These are phyloP conservation scores for Fusarium subglutinans DNA, from an alignment of 2,329 filamentous ascomycete genomes.

Conservation along the genomic window DNA sequence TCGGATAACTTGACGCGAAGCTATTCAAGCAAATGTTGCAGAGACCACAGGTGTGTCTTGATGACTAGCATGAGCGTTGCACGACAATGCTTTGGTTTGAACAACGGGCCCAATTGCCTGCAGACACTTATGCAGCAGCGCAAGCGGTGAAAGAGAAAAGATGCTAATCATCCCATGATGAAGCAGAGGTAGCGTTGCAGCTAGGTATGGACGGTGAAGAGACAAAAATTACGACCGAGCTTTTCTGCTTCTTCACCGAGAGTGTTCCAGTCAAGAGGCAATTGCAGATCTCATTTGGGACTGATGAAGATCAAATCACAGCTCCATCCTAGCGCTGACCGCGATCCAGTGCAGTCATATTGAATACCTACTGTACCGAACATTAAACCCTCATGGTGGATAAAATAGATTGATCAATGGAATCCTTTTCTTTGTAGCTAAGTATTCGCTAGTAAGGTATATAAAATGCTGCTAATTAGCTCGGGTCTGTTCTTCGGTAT, in stretches of 20 bases:
- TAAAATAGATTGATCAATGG: constrained; percentile 19
- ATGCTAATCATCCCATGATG: constrained; percentile 18
- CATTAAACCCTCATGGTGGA: constrained; percentile 20
- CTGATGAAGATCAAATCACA: constrained; percentile 24
- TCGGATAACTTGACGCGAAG: constrained; percentile 14
- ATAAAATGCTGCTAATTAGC: neutral
- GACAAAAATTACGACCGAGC: neutral
- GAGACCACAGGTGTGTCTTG: constrained; percentile 32
- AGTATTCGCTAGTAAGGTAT: constrained; percentile 1
- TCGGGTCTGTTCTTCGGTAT: neutral
- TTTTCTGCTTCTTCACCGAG: constrained; percentile 7
- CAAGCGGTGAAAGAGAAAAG: constrained; percentile 39
- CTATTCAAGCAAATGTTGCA: constrained; percentile 8
- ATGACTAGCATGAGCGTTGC: constrained; percentile 22
- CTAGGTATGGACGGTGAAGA: neutral
- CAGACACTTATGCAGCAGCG: constrained; percentile 36
- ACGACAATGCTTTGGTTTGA: constrained; percentile 21
- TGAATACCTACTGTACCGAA: neutral
- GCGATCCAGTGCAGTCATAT: constrained; percentile 14
- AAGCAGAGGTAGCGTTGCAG: constrained; percentile 9
- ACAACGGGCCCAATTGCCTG: constrained; percentile 26
- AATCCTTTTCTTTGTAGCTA: constrained; percentile 8
- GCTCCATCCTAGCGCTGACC: constrained; percentile 22
- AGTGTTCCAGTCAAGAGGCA: neutral
- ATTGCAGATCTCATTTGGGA: constrained; percentile 26